These are phyloP conservation scores for Nicotiana rustica DNA, from an alignment of 305 asterid species.

Conservation along the genomic window DNA sequence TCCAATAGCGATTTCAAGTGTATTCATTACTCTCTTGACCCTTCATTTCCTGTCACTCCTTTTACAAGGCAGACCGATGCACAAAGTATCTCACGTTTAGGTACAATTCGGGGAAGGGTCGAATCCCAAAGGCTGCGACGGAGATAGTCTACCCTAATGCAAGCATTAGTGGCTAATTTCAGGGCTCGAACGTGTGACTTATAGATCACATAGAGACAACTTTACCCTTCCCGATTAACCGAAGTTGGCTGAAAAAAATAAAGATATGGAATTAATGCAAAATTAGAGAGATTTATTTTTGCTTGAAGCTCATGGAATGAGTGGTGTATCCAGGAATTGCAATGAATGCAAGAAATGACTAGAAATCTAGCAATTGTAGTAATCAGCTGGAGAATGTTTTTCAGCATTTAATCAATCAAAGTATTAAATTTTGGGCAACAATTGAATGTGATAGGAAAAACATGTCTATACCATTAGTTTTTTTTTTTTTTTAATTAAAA, in stretches of 20 bases:
- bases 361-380: slow-evolving; percentile 14
- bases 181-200: no score
- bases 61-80: no score
- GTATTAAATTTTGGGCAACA: slow-evolving; percentile 37
- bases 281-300: neutral
- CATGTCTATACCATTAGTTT: slow-evolving; percentile 41
- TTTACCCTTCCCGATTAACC: no score
- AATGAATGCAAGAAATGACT: slow-evolving; percentile 27
- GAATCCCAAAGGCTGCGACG: accelerated
- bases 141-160: no score
- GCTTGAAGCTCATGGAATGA: neutral
- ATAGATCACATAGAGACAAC: no score
- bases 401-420: slow-evolving; percentile 35
- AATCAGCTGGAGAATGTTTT: slow-evolving; percentile 35
- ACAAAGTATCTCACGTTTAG: no score
- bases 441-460: slow-evolving; percentile 47
- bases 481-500: neutral
- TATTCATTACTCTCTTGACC: neutral
- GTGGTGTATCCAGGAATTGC: slow-evolving; percentile 19
- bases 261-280: neutral
- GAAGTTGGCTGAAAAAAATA: neutral
- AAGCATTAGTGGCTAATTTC: no score
- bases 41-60: no score
- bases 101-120: no score
- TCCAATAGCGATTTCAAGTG: neutral